Conservation (phyloP, 1,139 yeast species). For the Suhomyces anneliseae region DNA sequence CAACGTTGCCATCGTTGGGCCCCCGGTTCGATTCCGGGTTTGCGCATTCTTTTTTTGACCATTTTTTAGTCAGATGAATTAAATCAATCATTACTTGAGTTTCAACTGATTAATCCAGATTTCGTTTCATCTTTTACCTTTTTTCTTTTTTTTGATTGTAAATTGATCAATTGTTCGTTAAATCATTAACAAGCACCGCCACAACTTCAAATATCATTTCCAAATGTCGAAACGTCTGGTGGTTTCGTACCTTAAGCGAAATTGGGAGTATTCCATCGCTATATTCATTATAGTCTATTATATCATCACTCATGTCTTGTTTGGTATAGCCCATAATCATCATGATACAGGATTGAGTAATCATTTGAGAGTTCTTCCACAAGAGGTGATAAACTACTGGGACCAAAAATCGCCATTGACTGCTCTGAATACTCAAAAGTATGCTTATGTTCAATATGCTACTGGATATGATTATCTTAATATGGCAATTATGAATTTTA, state of each 20-base stretch:
- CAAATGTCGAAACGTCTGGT: neutral
- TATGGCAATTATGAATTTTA: slow-evolving; percentile 34
- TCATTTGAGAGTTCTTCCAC: slow-evolving; percentile 25
- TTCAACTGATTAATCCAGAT: neutral
- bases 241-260: slow-evolving; percentile 4
- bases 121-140: neutral
- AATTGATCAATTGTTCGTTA: neutral
- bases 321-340: slow-evolving; percentile 15
- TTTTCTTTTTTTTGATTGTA: neutral
- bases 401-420: slow-evolving; percentile 5
- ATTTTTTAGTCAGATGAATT: too few relatives aligned
- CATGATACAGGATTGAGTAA: slow-evolving; percentile 15
- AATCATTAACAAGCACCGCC: neutral
- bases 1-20: slow-evolving; percentile 22
- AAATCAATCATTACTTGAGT: too few relatives aligned
- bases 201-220: too few relatives aligned
- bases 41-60: slow-evolving; percentile 15
- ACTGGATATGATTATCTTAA: slow-evolving; percentile 34
- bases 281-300: slow-evolving; percentile 24
- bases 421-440: slow-evolving; percentile 7
- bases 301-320: slow-evolving; percentile 16
- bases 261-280: slow-evolving; percentile 31
- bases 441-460: slow-evolving; percentile 41
- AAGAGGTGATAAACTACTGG: slow-evolving; percentile 20
- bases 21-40: slow-evolving; percentile 23